Evolutionary conservation across 1,139 yeast species (phyloP).

Genomic region (Lodderomyces parapsilosis): DNA sequence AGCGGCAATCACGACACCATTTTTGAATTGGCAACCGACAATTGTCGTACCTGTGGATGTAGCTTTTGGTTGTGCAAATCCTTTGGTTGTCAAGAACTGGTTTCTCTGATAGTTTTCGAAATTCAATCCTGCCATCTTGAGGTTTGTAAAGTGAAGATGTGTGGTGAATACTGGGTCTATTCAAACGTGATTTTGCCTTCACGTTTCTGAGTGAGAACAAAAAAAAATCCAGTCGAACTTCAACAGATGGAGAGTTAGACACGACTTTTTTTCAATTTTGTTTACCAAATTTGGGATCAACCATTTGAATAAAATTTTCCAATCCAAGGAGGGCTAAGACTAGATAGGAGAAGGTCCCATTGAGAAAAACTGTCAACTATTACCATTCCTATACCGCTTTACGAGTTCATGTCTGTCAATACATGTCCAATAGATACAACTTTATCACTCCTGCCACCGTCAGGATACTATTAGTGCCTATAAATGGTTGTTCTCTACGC

Average conservation of each 20-base stretch:
- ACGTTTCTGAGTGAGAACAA: background rate
- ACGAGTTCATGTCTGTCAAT: background rate
- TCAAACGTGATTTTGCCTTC: constrained; percentile 1
- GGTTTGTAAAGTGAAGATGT: background rate
- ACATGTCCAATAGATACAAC: constrained; percentile 15
- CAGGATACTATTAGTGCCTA: constrained; percentile 68
- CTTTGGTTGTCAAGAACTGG: constrained; percentile 64
- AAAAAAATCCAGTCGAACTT: background rate
- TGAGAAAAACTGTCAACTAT: too few relatives aligned
- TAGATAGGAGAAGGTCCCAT: too few relatives aligned
- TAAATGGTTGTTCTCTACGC: constrained; percentile 49
- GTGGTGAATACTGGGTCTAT: background rate
- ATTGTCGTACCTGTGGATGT: constrained; percentile 98
- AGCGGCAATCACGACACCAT: constrained; percentile 97
- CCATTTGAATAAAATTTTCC: background rate
- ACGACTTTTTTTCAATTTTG: background rate
- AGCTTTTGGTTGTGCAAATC: constrained; percentile 77
- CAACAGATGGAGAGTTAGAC: background rate
- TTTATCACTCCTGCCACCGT: constrained; percentile 61
- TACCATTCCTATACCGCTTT: background rate
- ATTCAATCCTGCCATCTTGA: constrained; percentile 78
- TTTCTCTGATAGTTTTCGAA: constrained; percentile 94
- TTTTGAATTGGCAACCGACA: constrained; percentile 89
- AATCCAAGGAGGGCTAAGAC: too few relatives aligned
- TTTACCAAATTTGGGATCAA: background rate